These are phyloP conservation scores for Euclidium syriacum DNA, from an alignment of 345 rosid genomes.

Conservation along the genomic window DNA sequence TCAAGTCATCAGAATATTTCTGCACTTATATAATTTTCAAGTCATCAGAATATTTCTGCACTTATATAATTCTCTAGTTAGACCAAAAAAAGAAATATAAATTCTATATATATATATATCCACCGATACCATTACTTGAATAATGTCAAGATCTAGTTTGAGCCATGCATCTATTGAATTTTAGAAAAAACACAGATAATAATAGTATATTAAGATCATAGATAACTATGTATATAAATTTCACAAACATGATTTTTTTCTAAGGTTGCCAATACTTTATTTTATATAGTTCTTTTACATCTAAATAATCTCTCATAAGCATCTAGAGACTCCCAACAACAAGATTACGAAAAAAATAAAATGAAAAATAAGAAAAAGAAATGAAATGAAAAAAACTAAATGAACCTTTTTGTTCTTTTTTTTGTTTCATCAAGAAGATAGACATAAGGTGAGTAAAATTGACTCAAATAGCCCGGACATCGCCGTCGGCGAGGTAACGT, in stretches of 20 bases:
- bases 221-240: no score
- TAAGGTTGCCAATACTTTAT: conserved; percentile 16
- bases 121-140: background rate
- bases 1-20: conserved; percentile 3
- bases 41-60: conserved; percentile 4
- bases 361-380: background rate
- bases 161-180: no score
- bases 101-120: no score
- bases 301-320: background rate
- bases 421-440: background rate
- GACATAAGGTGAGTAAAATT: background rate
- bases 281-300: background rate
- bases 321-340: background rate
- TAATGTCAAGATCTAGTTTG: background rate
- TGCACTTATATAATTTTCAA: background rate
- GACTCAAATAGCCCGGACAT: conserved; percentile 24
- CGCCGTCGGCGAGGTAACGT: conserved; percentile 34
- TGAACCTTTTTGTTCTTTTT: background rate
- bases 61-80: background rate
- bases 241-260: background rate
- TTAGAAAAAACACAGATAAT: no score
- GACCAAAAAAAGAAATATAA: no score
- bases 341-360: background rate
- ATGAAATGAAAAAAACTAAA: background rate
- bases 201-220: no score